These are phyloP conservation scores for Aspergillus panamensis DNA, from an alignment of 495 filamentous ascomycete species.

Conservation along the genomic window DNA sequence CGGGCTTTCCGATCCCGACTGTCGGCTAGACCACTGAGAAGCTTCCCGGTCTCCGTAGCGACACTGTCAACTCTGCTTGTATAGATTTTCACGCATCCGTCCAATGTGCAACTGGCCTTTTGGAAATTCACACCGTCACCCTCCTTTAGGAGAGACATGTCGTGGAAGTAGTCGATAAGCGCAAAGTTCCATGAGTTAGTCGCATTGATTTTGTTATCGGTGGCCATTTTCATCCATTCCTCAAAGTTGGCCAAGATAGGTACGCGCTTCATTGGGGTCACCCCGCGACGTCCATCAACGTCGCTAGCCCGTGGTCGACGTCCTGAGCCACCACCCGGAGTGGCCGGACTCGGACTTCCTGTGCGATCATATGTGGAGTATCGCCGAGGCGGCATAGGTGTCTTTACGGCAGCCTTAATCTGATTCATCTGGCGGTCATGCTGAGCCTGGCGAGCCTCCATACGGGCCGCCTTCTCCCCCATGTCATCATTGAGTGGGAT, in stretches of 20 bases:
- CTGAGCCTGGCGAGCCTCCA: conserved; percentile 81
- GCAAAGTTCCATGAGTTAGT: conserved; percentile 99
- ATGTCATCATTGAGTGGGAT: conserved; percentile 96
- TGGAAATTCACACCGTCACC: conserved; percentile 98
- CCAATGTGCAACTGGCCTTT: conserved; percentile 94
- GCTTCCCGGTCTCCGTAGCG: conserved; percentile 92
- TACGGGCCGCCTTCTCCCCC: conserved; percentile 82
- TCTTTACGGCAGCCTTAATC: conserved; percentile 80
- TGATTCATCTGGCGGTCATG: conserved; percentile 91
- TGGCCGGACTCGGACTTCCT: conserved; percentile 62
- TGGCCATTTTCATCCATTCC: conserved; percentile 99
- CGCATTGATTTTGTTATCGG: conserved; percentile 99
- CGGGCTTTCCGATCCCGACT: conserved; percentile 75
- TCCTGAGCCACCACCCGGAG: conserved; percentile 55
- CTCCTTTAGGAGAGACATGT: conserved; percentile 96
- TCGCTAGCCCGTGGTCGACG: conserved; percentile 54
- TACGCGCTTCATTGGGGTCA: conserved; percentile 95
- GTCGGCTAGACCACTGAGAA: conserved; percentile 91
- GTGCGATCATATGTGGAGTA: conserved; percentile 60
- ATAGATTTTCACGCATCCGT: conserved; percentile 99
- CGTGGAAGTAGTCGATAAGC: conserved; percentile 98
- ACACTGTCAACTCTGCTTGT: conserved; percentile 98
- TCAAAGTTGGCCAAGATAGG: conserved; percentile 97
- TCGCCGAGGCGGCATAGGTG: conserved; percentile 68
- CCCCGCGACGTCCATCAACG: conserved; percentile 62